Conservation (phyloP, 2,329 filamentous ascomycete genomes). For the Xylaria sp. region DNA sequence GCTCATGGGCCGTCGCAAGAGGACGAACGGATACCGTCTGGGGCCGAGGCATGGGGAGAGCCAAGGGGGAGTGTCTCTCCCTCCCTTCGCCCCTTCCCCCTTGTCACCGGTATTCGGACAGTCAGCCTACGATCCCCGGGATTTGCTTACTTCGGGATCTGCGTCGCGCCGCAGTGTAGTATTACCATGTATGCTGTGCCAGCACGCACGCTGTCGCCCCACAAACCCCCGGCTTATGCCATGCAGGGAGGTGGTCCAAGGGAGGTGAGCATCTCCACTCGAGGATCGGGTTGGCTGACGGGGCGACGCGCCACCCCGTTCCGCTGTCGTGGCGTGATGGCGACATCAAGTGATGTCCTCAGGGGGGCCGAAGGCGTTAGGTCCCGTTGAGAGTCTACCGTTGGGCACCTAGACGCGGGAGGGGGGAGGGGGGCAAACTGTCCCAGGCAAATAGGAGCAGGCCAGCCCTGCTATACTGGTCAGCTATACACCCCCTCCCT, state of each 20-base stretch:
- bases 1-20: constrained; percentile 18
- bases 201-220: constrained; percentile 7
- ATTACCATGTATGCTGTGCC: constrained; percentile 17
- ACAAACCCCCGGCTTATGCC: constrained; percentile 15
- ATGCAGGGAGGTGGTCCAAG: constrained; percentile 17
- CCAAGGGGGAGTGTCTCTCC: too few relatives aligned
- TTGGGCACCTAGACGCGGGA: background rate
- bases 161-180: constrained; percentile 25
- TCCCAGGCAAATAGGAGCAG: background rate
- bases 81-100: too few relatives aligned
- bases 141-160: constrained; percentile 30
- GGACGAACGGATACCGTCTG: constrained; percentile 13
- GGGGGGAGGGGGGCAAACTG: background rate
- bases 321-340: background rate
- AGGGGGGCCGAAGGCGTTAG: background rate
- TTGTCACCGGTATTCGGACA: constrained; percentile 24
- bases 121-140: constrained; percentile 17
- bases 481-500: background rate
- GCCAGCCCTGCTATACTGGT: background rate
- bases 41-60: constrained; percentile 7
- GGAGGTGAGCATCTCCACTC: constrained; percentile 16
- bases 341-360: background rate
- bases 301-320: background rate
- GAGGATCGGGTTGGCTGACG: background rate
- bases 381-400: background rate